Conservation (phyloP, 1,139 yeast genomes). For the Geotrichum candidum region DNA sequence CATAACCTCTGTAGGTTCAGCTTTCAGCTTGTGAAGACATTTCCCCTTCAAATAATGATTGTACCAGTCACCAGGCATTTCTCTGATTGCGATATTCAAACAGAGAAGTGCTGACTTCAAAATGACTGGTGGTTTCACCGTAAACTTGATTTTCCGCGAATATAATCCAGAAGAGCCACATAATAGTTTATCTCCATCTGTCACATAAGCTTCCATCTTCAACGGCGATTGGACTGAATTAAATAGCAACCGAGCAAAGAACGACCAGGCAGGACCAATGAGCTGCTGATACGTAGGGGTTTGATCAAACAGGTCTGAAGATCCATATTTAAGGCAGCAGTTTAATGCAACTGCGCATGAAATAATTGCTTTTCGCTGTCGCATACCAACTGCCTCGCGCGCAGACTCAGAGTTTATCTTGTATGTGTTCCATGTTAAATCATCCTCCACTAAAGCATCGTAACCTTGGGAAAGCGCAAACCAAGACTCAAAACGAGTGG, state of each 20-base stretch:
- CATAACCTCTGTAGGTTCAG: constrained; percentile 26
- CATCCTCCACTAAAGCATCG: constrained; percentile 78
- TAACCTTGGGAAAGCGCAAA: constrained; percentile 73
- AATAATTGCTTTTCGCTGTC: constrained; percentile 64
- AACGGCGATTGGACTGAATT: constrained; percentile 57
- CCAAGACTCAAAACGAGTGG: constrained; percentile 78
- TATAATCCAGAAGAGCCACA: constrained; percentile 28
- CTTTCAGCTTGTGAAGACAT: constrained; percentile 45
- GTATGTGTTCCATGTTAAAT: constrained; percentile 85
- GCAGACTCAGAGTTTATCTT: constrained; percentile 61
- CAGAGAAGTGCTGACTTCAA: constrained; percentile 27
- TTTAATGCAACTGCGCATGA: constrained; percentile 78
- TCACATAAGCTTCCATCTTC: constrained; percentile 39
- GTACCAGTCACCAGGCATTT: constrained; percentile 53
- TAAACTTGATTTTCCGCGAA: constrained; percentile 28
- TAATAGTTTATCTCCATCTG: constrained; percentile 25
- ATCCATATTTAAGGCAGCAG: constrained; percentile 34
- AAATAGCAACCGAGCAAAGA: constrained; percentile 56
- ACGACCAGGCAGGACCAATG: constrained; percentile 48
- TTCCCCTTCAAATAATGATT: constrained; percentile 56
- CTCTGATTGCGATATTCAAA: constrained; percentile 29
- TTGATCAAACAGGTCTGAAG: constrained; percentile 19
- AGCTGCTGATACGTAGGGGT: constrained; percentile 35
- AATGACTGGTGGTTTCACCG: constrained; percentile 22
- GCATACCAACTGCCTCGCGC: constrained; percentile 54